Percentiles rank a stretch among this genome's conserved stretches.
These are phyloP conservation scores for Phytophthora pinifolia DNA, from an alignment of 352 stramenopile species.

Conservation along the genomic window DNA sequence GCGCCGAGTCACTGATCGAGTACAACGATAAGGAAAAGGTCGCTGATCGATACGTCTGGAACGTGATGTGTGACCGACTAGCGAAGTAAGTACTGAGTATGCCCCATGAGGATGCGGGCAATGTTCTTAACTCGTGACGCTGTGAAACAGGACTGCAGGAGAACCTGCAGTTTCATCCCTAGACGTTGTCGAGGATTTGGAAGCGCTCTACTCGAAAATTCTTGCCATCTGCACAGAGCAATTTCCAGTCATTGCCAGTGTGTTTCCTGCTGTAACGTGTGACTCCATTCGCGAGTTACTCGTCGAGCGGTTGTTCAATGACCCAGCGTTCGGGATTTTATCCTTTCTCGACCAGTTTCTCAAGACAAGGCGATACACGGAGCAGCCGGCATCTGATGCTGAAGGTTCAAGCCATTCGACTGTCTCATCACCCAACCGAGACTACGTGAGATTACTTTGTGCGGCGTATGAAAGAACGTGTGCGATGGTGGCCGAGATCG, in stretches of 20 bases:
- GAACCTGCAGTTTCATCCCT: slow-evolving; percentile 30
- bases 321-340: slow-evolving; percentile 77
- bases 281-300: slow-evolving; percentile 64
- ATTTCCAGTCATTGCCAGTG: slow-evolving; percentile 60
- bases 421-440: slow-evolving; percentile 16
- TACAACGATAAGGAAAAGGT: slow-evolving; percentile 87
- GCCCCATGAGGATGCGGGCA: neutral
- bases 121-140: neutral
- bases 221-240: slow-evolving; percentile 64
- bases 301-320: slow-evolving; percentile 73
- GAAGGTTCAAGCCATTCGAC: neutral
- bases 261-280: slow-evolving; percentile 49
- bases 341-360: slow-evolving; percentile 75
- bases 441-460: slow-evolving; percentile 68
- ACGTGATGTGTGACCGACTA: slow-evolving; percentile 75
- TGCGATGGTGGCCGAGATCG: slow-evolving; percentile 47
- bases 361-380: slow-evolving; percentile 30
- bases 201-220: slow-evolving; percentile 61
- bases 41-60: slow-evolving; percentile 82
- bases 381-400: slow-evolving; percentile 1
- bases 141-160: slow-evolving; percentile 21
- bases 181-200: slow-evolving; percentile 67
- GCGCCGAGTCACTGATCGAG: slow-evolving; percentile 70
- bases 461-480: slow-evolving; percentile 69
- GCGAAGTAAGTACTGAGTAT: slow-evolving; percentile 34